Conservation (phyloP, 345 rosid species). For the Hibiscus mutabilis region DNA sequence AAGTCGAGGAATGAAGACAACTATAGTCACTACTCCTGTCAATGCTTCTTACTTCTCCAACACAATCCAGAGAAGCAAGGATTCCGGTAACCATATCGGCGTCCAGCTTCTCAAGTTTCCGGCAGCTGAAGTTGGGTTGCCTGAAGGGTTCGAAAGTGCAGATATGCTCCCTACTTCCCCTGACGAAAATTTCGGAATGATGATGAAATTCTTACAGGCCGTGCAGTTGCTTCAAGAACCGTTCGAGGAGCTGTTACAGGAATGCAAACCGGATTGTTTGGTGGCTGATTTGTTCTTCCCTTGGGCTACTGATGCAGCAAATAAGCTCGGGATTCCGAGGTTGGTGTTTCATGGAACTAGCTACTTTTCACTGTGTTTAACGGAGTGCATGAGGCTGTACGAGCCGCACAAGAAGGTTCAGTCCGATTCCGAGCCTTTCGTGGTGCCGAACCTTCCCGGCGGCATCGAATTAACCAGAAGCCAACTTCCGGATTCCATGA, state of each 20-base stretch:
- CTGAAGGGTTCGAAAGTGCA: constrained; percentile 33
- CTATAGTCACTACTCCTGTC: constrained; percentile 22
- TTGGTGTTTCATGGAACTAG: constrained; percentile 47
- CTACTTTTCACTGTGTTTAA: constrained; percentile 32
- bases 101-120: constrained; percentile 25
- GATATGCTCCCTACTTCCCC: constrained; percentile 19
- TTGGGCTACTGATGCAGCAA: constrained; percentile 49
- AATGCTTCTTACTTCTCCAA: constrained; percentile 18
- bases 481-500: not conserved
- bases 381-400: constrained; percentile 23
- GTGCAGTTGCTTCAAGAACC: constrained; percentile 31
- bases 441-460: constrained; percentile 47
- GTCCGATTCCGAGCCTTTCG: constrained; percentile 41
- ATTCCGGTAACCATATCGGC: constrained; percentile 16
- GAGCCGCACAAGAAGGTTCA: constrained; percentile 34
- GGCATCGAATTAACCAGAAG: constrained; percentile 30
- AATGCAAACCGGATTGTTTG: constrained; percentile 37
- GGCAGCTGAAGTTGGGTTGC: constrained; percentile 28
- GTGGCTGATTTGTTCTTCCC: constrained; percentile 57
- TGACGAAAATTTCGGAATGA: not conserved
- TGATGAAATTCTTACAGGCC: constrained; percentile 26
- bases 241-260: constrained; percentile 31
- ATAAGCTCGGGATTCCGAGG: constrained; percentile 43
- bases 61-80: not conserved
- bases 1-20: constrained; percentile 10